Percentiles rank a stretch among this genome's conserved stretches.
Conservation (phyloP, 1,139 yeast species). For the Saccharomycopsis hybrid region DNA sequence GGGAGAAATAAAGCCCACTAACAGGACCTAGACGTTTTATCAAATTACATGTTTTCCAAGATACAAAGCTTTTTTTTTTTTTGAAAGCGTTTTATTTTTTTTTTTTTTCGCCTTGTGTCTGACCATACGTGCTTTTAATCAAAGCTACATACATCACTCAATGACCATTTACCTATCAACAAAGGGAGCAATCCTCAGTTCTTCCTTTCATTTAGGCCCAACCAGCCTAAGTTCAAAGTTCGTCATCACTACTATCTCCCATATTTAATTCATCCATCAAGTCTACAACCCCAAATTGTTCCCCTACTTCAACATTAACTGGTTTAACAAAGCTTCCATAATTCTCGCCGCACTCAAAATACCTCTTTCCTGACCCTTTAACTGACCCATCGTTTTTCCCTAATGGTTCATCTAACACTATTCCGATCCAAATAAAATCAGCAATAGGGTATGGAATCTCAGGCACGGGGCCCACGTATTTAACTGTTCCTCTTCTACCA, state of each 20-base stretch:
- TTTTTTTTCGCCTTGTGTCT: too few species aligned
- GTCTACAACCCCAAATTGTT: not conserved
- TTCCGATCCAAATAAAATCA: slow-evolving; percentile 59
- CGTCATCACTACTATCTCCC: slow-evolving; percentile 6
- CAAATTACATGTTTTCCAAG: too few species aligned
- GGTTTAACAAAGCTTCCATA: slow-evolving; percentile 62
- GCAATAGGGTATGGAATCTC: slow-evolving; percentile 40
- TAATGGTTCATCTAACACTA: slow-evolving; percentile 52
- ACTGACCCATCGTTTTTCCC: slow-evolving; percentile 84
- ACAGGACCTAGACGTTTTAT: too few species aligned
- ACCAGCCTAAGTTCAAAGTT: too few species aligned
- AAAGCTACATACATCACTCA: too few species aligned
- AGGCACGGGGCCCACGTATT: slow-evolving; percentile 60
- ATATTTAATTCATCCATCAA: not conserved
- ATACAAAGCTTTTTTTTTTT: too few species aligned
- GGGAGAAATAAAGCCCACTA: too few species aligned
- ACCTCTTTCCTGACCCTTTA: slow-evolving; percentile 35
- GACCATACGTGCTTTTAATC: too few species aligned
- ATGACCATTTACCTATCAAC: too few species aligned
- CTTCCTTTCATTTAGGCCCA: too few species aligned
- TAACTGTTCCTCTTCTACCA: slow-evolving; percentile 61
- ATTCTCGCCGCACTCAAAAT: slow-evolving; percentile 47
- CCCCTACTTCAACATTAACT: slow-evolving; percentile 22
- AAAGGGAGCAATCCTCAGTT: too few species aligned
- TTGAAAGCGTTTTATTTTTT: too few species aligned